Evolutionary conservation across 768 basidiomycete genomes (phyloP), one percentile per base, ranked within the genome.

Genomic region (Leccinum variicolor): DNA sequence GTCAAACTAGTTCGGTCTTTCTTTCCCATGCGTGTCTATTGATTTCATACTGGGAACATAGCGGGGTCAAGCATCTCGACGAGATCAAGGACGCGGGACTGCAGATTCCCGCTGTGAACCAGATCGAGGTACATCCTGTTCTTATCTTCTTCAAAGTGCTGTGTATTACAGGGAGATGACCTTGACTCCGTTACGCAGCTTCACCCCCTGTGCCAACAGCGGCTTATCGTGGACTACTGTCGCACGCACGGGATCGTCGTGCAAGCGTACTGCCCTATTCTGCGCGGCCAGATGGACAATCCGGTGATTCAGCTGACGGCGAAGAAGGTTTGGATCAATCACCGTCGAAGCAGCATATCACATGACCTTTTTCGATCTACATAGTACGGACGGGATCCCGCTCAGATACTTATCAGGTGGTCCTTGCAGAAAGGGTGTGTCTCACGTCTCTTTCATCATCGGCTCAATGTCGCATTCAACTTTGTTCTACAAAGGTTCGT

Each of bases 371-470:
- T 1, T 47, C 25, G 21, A 29, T 57, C 19, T 5, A 58, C 52
- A 46, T 58, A 91, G 86, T 71, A 84, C 61, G 70, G 73, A 48
- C 82, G 83, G 54, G 82, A 86, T 43, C 81, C 82, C 6, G 86
- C 92, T 17, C 94, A 97, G 66, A 77, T 96, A 47, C 80, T 97
- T 15, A 75, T 97, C 55, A 83, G 95, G 23, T 97, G 94, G 92
- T 94, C 92, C 28, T 75, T 98, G 36, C 94, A 97, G 70, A 84
- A 81, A 66, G 85, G 86, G 89, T 90, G 64, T 50, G 82, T 74
- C 54, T 48, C 55, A 53, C 47, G 55, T 52, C 45, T 50, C 17
- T 34, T 53, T 52, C 7, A 28, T 52, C 29, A n/a, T 25, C 15
- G 4, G 19, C n/a, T 17, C 11, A 29, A 43, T 29, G 25, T n/a